These are phyloP conservation scores for Penicillium subrubescens DNA, from an alignment of 495 filamentous ascomycete species.

Conservation along the genomic window DNA sequence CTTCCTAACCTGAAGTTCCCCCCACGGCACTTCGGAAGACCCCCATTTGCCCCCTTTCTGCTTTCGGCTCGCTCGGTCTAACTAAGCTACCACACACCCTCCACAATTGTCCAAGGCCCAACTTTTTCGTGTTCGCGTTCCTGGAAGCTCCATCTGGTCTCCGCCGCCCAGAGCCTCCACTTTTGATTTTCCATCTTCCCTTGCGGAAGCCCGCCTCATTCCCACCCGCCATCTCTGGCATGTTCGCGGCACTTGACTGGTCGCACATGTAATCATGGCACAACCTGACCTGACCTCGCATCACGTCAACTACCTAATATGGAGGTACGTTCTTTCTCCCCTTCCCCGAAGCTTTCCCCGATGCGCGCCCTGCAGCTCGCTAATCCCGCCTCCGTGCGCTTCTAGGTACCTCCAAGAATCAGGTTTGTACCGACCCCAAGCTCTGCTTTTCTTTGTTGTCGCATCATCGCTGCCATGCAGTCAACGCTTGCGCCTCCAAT, in stretches of 20 bases:
- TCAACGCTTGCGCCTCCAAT: neutral
- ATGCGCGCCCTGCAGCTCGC: constrained; percentile 9
- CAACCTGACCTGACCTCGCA: constrained; percentile 73
- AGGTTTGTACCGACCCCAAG: constrained; percentile 59
- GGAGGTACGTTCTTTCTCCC: constrained; percentile 70
- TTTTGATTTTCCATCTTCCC: constrained; percentile 35
- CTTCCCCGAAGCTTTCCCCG: neutral
- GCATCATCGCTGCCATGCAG: constrained; percentile 4
- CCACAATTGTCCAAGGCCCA: neutral
- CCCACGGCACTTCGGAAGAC: neutral
- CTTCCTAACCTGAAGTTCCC: neutral
- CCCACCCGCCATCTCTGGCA: constrained; percentile 36
- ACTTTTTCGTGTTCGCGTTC: constrained; percentile 4
- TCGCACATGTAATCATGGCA: constrained; percentile 54
- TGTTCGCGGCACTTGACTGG: constrained; percentile 40
- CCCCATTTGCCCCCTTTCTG: neutral
- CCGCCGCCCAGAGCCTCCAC: constrained; percentile 19
- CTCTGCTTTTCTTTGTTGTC: constrained; percentile 13
- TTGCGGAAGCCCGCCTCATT: constrained; percentile 17
- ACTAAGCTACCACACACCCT: neutral
- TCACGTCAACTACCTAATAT: constrained; percentile 97
- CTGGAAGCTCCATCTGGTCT: constrained; percentile 12
- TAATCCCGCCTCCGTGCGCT: constrained; percentile 21
- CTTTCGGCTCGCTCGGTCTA: constrained; percentile 1
- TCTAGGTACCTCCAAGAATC: constrained; percentile 84